phyloP scores from a whole-genome alignment of 352 stramenopile genomes.

The Globisporangium echinulatum region DNA sequence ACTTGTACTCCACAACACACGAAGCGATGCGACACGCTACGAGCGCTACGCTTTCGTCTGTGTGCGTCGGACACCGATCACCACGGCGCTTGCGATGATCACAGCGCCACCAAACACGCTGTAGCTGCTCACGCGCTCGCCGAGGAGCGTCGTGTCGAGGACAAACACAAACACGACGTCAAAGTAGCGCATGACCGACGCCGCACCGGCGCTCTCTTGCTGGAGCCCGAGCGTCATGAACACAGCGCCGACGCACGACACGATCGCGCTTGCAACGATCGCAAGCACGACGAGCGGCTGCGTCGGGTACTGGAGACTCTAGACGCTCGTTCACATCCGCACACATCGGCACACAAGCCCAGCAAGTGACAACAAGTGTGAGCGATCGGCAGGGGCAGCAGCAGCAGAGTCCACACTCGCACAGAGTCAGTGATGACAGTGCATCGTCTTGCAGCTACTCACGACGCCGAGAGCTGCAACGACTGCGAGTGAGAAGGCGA shows the following conservation, averaged over 20 bases:
- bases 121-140: conserved; percentile 50
- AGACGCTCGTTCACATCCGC: background rate
- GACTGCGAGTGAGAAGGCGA: conserved; percentile 19
- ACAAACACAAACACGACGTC: conserved; percentile 66
- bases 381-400: no score
- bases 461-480: conserved; percentile 28
- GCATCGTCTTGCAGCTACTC: conserved; percentile 3
- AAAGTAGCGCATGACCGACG: conserved; percentile 64
- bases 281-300: conserved; percentile 25
- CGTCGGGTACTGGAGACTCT: conserved; percentile 21
- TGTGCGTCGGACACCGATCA: conserved; percentile 39
- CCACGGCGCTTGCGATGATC: conserved; percentile 40
- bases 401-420: background rate
- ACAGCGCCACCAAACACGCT: conserved; percentile 54
- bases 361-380: no score
- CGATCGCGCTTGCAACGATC: conserved; percentile 31
- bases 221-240: conserved; percentile 61
- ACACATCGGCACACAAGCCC: background rate
- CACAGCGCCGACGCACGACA: conserved; percentile 42
- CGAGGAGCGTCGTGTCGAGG: conserved; percentile 38
- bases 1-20: no score
- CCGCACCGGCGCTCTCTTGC: conserved; percentile 49
- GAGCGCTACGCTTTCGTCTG: conserved; percentile 12
- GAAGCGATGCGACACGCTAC: no score
- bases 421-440: background rate